Percentiles rank a stretch among this genome's conserved stretches.
Evolutionary conservation across 148 eudicot genomes (phyloP).

Genomic region (Heliosperma pusillum): DNA sequence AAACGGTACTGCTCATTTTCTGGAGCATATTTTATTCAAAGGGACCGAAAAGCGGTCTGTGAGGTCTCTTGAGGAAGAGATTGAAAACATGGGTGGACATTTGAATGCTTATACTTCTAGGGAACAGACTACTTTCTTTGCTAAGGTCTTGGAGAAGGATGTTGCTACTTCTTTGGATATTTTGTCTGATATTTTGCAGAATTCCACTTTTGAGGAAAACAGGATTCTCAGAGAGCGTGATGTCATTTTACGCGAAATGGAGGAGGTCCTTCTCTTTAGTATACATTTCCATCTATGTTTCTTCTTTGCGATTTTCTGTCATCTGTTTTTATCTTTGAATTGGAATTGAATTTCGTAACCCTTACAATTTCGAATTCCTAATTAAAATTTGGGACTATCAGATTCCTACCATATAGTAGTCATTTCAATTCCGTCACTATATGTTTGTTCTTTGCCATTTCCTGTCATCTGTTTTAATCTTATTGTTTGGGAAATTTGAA

Average conservation of each 20-base stretch:
- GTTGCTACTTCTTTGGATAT: constrained; percentile 64
- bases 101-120: constrained; percentile 86
- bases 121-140: constrained; percentile 84
- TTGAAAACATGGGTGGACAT: constrained; percentile 92
- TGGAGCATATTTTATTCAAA: constrained; percentile 81
- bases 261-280: constrained; percentile 74
- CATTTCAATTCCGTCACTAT: no score
- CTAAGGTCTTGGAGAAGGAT: constrained; percentile 65
- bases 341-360: no score
- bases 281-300: no score
- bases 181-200: constrained; percentile 83
- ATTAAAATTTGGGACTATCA: no score
- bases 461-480: no score
- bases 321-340: no score
- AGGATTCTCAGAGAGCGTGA: constrained; percentile 65
- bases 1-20: constrained; percentile 74
- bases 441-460: no score
- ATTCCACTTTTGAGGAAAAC: constrained; percentile 63
- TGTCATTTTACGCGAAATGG: constrained; percentile 92
- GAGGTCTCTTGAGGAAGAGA: constrained; percentile 64
- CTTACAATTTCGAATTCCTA: no score
- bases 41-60: constrained; percentile 59
- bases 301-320: no score
- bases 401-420: no score
- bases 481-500: no score